These are phyloP conservation scores for Lasiodiplodia theobromae DNA, from an alignment of 2,329 filamentous ascomycete genomes.

Conservation along the genomic window DNA sequence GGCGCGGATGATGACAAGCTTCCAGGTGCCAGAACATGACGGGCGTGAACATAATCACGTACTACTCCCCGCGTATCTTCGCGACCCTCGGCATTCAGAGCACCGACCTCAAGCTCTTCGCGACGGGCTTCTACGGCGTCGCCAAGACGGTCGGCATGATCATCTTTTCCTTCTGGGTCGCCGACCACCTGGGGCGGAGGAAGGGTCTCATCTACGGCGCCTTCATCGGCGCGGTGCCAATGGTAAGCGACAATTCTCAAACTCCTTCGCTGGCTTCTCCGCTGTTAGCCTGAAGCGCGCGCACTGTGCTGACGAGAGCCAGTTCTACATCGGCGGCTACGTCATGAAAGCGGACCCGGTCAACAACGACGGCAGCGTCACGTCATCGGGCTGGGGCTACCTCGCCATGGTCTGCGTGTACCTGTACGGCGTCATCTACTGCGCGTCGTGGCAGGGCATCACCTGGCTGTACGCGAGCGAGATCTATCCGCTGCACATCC, in stretches of 20 bases:
- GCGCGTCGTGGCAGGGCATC: conserved; percentile 52
- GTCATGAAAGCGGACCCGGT: conserved; percentile 62
- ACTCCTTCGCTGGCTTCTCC: neutral
- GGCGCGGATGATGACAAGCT: conserved; percentile 30
- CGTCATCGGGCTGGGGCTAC: conserved; percentile 57
- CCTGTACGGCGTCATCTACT: conserved; percentile 62
- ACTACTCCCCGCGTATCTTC: conserved; percentile 48
- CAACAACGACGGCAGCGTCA: conserved; percentile 48
- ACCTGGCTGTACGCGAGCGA: conserved; percentile 57
- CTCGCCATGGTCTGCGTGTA: conserved; percentile 64
- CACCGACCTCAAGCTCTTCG: conserved; percentile 51
- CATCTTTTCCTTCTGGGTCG: conserved; percentile 40
- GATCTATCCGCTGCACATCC: conserved; percentile 55
- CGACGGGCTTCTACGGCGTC: conserved; percentile 61
- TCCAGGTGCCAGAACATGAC: conserved; percentile 42
- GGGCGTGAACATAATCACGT: conserved; percentile 47
- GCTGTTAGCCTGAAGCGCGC: neutral
- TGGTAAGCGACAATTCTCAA: conserved; percentile 34
- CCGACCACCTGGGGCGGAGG: conserved; percentile 50
- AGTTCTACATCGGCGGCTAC: conserved; percentile 61
- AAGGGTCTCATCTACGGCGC: conserved; percentile 57
- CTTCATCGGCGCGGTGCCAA: conserved; percentile 55
- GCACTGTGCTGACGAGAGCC: neutral
- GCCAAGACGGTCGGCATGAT: neutral
- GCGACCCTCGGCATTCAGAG: conserved; percentile 55